Percentiles rank a stretch among this genome's conserved stretches.
Evolutionary conservation across 2,329 filamentous ascomycete genomes (phyloP).

Genomic region (Akanthomyces dipterigenus): DNA sequence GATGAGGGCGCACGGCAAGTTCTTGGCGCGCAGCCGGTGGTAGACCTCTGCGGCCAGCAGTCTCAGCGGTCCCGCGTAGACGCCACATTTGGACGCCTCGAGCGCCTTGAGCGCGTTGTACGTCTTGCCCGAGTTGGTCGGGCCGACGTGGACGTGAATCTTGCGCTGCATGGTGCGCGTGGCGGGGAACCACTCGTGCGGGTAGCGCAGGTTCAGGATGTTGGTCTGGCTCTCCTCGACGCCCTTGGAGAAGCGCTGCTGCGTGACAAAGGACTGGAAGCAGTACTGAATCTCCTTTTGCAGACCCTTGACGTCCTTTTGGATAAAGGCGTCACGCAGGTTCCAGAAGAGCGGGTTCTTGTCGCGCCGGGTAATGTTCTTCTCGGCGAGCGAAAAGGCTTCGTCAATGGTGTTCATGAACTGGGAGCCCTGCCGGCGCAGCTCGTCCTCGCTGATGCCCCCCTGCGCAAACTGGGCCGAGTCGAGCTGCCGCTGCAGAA

Average conservation of each 20-base stretch:
- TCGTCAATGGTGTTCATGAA: conserved; percentile 40
- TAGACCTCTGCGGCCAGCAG: conserved; percentile 94
- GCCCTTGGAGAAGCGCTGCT: conserved; percentile 47
- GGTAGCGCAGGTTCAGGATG: conserved; percentile 78
- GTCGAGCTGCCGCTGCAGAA: conserved; percentile 25
- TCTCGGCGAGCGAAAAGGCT: conserved; percentile 37
- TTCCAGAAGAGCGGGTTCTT: conserved; percentile 51
- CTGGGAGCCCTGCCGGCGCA: conserved; percentile 36
- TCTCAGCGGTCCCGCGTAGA: conserved; percentile 86
- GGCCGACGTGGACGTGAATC: conserved; percentile 88
- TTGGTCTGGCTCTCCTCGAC: conserved; percentile 53
- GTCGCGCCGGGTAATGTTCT: conserved; percentile 29
- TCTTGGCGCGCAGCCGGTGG: conserved; percentile 72
- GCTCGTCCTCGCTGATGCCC: conserved; percentile 29
- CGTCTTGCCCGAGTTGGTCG: conserved; percentile 97
- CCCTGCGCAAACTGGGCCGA: conserved; percentile 19
- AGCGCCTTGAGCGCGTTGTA: conserved; percentile 86
- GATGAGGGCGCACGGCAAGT: conserved; percentile 68
- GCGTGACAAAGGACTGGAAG: conserved; percentile 60
- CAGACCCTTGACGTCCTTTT: conserved; percentile 44
- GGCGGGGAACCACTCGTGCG: conserved; percentile 85
- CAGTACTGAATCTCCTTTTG: conserved; percentile 55
- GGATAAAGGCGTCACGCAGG: conserved; percentile 54
- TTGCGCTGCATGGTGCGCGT: conserved; percentile 75
- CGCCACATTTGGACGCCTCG: conserved; percentile 66